Percentiles rank a stretch among this genome's conserved stretches.
These are phyloP conservation scores for Malbranchea zuffiana DNA, from an alignment of 2,329 filamentous ascomycete genomes.

Conservation along the genomic window DNA sequence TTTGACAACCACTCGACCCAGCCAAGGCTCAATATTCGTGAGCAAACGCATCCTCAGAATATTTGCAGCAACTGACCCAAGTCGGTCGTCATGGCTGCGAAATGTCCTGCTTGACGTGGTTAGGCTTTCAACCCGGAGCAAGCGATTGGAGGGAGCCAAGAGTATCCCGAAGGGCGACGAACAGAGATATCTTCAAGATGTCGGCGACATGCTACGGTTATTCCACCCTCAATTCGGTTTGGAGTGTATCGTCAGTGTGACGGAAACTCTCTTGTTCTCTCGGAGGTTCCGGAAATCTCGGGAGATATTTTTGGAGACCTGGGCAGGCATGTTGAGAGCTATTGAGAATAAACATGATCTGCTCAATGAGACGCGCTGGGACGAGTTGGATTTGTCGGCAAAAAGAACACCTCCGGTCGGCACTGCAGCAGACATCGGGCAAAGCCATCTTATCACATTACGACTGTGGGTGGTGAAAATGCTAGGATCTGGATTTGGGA, in stretches of 20 bases:
- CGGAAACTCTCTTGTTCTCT: constrained; percentile 23
- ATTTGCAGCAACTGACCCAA: constrained; percentile 10
- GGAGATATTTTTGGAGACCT: constrained; percentile 20
- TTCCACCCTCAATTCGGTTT: constrained; percentile 20
- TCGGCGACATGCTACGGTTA: constrained; percentile 15
- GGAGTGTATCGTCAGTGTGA: constrained; percentile 23
- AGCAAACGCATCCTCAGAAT: constrained; percentile 23
- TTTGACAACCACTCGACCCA: constrained; percentile 15
- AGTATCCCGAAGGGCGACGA: too few species aligned
- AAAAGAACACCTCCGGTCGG: not conserved
- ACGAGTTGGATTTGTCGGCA: not conserved
- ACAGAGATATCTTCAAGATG: constrained; percentile 12
- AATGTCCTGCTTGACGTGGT: constrained; percentile 1
- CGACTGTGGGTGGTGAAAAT: constrained; percentile 10
- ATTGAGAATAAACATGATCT: not conserved
- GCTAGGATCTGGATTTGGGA: too few species aligned
- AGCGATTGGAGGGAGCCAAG: too few species aligned
- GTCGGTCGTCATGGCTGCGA: not conserved
- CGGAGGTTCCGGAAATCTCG: constrained; percentile 14
- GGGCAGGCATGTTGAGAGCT: constrained; percentile 21
- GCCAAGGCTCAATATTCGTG: constrained; percentile 16
- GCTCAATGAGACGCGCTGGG: not conserved
- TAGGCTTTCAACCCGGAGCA: not conserved
- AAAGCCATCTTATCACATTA: not conserved
- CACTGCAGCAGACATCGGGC: not conserved